These are phyloP conservation scores for Diutina siamensis DNA, from an alignment of 1,139 yeast genomes.

Conservation along the genomic window DNA sequence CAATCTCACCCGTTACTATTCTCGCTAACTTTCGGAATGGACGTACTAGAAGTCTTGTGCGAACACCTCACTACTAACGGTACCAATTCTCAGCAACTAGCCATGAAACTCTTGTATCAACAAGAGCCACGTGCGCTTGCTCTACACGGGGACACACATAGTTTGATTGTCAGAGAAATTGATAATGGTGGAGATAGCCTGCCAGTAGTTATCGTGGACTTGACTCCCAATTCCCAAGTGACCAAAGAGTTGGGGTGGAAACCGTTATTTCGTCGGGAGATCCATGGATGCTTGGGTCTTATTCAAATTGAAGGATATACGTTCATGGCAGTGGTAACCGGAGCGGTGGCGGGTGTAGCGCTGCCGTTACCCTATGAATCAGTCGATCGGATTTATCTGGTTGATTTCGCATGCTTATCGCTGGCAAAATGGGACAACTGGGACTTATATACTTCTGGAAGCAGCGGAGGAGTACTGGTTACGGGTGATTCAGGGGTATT, in stretches of 20 bases:
- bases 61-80: background rate
- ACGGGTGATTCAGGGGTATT: slow-evolving; percentile 16
- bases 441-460: slow-evolving; percentile 50
- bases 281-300: slow-evolving; percentile 70
- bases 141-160: background rate
- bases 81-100: background rate
- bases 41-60: too few species aligned
- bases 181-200: background rate
- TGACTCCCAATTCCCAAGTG: background rate
- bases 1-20: too few species aligned
- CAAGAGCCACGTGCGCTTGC: slow-evolving; percentile 1
- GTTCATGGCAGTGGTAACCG: slow-evolving; percentile 72
- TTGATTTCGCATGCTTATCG: slow-evolving; percentile 74
- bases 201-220: background rate
- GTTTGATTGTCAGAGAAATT: background rate
- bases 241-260: background rate
- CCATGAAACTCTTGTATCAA: background rate
- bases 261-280: background rate
- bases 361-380: slow-evolving; percentile 70
- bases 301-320: slow-evolving; percentile 56
- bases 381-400: slow-evolving; percentile 68
- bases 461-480: slow-evolving; percentile 7
- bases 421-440: slow-evolving; percentile 71
- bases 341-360: slow-evolving; percentile 65
- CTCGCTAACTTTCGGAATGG: too few species aligned